phyloP scores from a whole-genome alignment of 2,329 filamentous ascomycete genomes.

The Pseudocercospora fijiensis region DNA sequence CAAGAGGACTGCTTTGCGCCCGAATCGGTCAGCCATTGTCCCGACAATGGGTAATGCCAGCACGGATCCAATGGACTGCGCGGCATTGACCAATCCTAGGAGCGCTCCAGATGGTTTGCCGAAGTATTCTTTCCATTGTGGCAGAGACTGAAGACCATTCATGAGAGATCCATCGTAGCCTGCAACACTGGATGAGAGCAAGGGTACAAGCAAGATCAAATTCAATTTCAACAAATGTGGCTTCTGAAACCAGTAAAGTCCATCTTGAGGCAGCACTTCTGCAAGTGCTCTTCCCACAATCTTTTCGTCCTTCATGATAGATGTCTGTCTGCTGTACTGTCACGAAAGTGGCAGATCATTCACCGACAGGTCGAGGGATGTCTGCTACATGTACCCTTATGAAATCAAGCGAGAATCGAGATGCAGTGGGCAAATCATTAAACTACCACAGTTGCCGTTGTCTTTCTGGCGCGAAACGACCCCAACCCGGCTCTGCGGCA shows the following conservation, averaged over 20 bases:
- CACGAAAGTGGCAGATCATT: background rate
- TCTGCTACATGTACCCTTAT: background rate
- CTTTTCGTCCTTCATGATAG: conserved; percentile 31
- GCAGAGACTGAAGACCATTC: conserved; percentile 46
- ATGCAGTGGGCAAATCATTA: background rate
- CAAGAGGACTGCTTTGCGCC: conserved; percentile 42
- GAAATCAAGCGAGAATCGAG: background rate
- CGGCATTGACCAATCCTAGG: conserved; percentile 43
- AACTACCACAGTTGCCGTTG: background rate
- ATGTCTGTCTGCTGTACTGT: background rate
- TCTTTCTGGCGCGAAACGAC: conserved; percentile 5
- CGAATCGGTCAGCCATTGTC: conserved; percentile 43
- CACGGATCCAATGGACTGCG: conserved; percentile 45
- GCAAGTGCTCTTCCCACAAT: conserved; percentile 37
- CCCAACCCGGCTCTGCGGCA: conserved; percentile 7
- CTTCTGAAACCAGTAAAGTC: conserved; percentile 45
- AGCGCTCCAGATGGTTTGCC: conserved; percentile 40
- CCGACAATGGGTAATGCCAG: conserved; percentile 42
- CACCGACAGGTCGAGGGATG: background rate
- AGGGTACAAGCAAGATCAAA: conserved; percentile 46
- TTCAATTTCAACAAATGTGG: conserved; percentile 49
- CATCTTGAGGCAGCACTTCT: conserved; percentile 45
- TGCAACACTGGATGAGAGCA: conserved; percentile 45
- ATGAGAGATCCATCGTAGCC: conserved; percentile 50
- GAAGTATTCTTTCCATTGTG: conserved; percentile 46